These are phyloP conservation scores for Exophiala oligosperma DNA, from an alignment of 2,329 filamentous ascomycete genomes.

Conservation along the genomic window DNA sequence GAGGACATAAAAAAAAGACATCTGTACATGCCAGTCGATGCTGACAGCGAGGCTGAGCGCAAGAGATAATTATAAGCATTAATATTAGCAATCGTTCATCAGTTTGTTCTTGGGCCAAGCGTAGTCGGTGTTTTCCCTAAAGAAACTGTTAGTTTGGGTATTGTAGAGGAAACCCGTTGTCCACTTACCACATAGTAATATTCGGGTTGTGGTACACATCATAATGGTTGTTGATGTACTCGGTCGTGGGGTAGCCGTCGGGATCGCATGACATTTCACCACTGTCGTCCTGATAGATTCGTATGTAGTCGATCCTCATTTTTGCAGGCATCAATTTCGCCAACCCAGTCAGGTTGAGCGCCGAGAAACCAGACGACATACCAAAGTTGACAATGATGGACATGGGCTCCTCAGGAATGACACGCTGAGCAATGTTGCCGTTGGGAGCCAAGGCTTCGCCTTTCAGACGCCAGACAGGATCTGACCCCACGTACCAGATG, in stretches of 20 bases:
- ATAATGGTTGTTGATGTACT: constrained; percentile 64
- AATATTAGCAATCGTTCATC: constrained; percentile 55
- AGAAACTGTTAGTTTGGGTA: constrained; percentile 18
- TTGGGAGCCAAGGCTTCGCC: constrained; percentile 63
- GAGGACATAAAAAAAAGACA: constrained; percentile 19
- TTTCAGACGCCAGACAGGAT: constrained; percentile 65
- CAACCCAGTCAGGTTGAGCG: constrained; percentile 60
- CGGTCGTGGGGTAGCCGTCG: constrained; percentile 63
- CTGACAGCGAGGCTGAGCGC: constrained; percentile 20
- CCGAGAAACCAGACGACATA: constrained; percentile 66
- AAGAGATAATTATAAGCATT: constrained; percentile 23
- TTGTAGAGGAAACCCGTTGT: background rate
- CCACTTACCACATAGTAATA: constrained; percentile 60
- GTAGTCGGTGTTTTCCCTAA: constrained; percentile 52
- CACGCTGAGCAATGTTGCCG: constrained; percentile 66
- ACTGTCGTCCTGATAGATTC: constrained; percentile 66
- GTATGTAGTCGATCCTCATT: constrained; percentile 69
- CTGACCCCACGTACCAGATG: constrained; percentile 65
- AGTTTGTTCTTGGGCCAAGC: constrained; percentile 63
- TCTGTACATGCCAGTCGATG: constrained; percentile 21
- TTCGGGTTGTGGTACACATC: constrained; percentile 65
- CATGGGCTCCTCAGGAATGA: constrained; percentile 68
- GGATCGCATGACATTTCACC: constrained; percentile 67
- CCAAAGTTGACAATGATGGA: constrained; percentile 68
- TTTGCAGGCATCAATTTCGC: constrained; percentile 59